These are phyloP conservation scores for Bruguiera gymnorhiza DNA, from an alignment of 345 rosid species.

Conservation along the genomic window DNA sequence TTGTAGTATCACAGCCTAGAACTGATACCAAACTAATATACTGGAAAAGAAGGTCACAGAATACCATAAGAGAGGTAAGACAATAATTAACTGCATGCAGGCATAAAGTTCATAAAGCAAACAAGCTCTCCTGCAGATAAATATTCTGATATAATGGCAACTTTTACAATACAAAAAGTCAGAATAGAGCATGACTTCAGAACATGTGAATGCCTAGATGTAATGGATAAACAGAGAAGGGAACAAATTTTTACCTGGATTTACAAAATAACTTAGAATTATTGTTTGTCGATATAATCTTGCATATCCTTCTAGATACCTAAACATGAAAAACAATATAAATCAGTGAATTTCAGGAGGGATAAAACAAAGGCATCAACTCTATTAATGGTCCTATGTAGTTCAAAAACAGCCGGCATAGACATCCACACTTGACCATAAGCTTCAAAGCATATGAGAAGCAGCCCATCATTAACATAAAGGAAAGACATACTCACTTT, in stretches of 20 bases:
- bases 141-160: background rate
- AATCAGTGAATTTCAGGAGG: constrained; percentile 11
- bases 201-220: background rate
- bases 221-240: constrained; percentile 2
- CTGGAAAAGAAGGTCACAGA: too few species aligned
- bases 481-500: background rate
- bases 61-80: background rate
- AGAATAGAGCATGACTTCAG: background rate
- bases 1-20: background rate
- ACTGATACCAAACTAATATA: too few species aligned
- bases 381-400: too few species aligned
- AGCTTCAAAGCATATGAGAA: constrained; percentile 9
- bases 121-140: background rate
- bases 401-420: too few species aligned
- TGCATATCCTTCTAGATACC: constrained; percentile 86
- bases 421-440: background rate
- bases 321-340: constrained; percentile 26
- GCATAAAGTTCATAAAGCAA: background rate
- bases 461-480: background rate
- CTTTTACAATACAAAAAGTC: background rate
- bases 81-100: background rate
- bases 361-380: background rate
- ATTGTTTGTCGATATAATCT: constrained; percentile 75
- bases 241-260: constrained; percentile 54
- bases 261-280: constrained; percentile 64